Evolutionary conservation across 164 flowering plant species (phyloP).

Genomic region (Chloranthus sessilifolius): DNA sequence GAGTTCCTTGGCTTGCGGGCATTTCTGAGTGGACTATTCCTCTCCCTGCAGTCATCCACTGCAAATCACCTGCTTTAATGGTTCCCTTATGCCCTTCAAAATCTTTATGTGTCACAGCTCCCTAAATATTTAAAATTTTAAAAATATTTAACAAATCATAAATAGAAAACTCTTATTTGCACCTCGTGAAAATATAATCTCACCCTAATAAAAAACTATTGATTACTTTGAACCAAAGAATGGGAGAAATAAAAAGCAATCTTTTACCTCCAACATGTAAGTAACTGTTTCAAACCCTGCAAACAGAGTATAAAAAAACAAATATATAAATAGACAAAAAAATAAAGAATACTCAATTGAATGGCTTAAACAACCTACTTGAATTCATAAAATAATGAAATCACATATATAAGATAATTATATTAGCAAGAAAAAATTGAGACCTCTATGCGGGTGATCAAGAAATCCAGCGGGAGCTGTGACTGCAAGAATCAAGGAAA

Average conservation of each 20-base stretch:
- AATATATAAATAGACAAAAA: not conserved
- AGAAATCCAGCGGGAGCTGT: conserved; percentile 88
- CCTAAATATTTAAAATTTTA: conserved; percentile 34
- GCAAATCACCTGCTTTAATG: conserved; percentile 62
- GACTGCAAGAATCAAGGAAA: conserved; percentile 39
- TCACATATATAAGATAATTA: no score
- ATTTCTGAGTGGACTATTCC: conserved; percentile 92
- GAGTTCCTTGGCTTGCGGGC: conserved; percentile 67
- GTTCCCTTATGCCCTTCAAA: conserved; percentile 80
- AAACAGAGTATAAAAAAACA: conserved; percentile 6
- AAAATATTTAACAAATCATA: no score
- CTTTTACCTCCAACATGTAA: conserved; percentile 80
- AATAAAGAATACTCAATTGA: not conserved
- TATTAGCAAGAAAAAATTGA: no score
- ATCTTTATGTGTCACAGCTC: conserved; percentile 71
- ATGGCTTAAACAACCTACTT: not conserved
- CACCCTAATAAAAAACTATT: no score
- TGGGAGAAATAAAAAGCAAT: no score
- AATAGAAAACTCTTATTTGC: no score
- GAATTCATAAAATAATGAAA: not conserved
- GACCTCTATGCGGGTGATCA: conserved; percentile 97
- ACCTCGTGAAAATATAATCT: no score
- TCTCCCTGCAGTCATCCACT: conserved; percentile 96
- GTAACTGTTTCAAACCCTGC: conserved; percentile 93
- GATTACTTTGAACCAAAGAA: no score